These are phyloP conservation scores for Corymbia citriodora DNA, from an alignment of 441 rosid genomes.

Conservation along the genomic window DNA sequence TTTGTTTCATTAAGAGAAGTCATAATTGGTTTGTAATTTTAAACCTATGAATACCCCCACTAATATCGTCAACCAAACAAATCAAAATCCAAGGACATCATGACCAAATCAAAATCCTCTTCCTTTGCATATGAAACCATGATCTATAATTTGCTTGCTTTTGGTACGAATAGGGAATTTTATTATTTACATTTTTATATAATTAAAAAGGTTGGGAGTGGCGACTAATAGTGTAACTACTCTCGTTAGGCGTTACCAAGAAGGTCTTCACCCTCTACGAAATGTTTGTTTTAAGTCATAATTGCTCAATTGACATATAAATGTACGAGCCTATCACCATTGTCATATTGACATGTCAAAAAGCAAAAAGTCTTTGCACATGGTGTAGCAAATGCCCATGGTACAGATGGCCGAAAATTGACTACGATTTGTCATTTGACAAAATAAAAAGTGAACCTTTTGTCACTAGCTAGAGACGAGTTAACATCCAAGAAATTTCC, in stretches of 20 bases:
- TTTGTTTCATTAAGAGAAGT: neutral
- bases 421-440: neutral
- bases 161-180: neutral
- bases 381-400: neutral
- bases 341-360: accelerated
- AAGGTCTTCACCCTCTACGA: accelerated
- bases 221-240: accelerated
- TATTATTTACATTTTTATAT: neutral
- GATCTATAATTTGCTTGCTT: neutral
- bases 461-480: neutral
- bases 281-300: neutral
- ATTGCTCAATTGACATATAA: neutral
- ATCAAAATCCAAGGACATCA: neutral
- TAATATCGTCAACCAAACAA: neutral
- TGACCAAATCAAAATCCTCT: neutral
- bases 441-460: neutral
- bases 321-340: accelerated
- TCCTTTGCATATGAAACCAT: neutral
- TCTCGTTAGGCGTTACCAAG: accelerated
- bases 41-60: neutral
- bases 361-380: neutral
- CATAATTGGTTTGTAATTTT: neutral
- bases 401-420: neutral
- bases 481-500: neutral
- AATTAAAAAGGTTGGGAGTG: neutral